Evolutionary conservation across 164 flowering plant genomes (phyloP).

Genomic region (Houttuynia cordata): DNA sequence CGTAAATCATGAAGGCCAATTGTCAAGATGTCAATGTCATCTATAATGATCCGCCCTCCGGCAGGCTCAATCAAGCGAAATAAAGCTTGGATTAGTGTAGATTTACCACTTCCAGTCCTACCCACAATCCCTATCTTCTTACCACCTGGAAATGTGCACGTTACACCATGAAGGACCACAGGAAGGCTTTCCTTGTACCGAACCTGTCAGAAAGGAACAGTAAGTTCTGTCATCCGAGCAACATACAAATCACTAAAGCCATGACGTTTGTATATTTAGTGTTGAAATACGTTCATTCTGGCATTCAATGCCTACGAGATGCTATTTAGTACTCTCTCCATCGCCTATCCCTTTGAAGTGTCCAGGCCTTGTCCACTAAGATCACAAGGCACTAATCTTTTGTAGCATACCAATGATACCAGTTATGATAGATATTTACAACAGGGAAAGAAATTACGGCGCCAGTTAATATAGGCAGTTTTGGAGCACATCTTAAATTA

Average conservation of each 20-base stretch:
- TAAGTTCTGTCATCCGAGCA: conserved; percentile 2
- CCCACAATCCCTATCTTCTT: conserved; percentile 94
- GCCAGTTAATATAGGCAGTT: neutral
- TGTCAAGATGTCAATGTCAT: conserved; percentile 69
- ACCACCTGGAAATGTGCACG: conserved; percentile 80
- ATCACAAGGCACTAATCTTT: no score
- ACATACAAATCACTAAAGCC: neutral
- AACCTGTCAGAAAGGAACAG: conserved; percentile 35
- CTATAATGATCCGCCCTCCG: conserved; percentile 71
- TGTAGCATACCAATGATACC: no score
- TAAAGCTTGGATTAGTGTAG: conserved; percentile 83
- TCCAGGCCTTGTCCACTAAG: no score
- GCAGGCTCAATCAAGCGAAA: conserved; percentile 84
- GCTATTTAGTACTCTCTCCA: no score
- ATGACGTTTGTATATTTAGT: no score
- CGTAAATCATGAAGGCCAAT: conserved; percentile 95
- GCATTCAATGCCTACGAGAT: no score
- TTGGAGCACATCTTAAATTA: neutral
- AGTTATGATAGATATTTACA: no score
- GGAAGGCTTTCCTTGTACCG: conserved; percentile 97
- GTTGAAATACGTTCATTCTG: no score
- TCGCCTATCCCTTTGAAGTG: no score
- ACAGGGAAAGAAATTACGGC: no score
- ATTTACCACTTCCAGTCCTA: conserved; percentile 97
- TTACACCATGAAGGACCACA: conserved; percentile 73